phyloP scores from a whole-genome alignment of 2,329 filamentous ascomycete species.

The Phyllosticta paracitricarpa region DNA sequence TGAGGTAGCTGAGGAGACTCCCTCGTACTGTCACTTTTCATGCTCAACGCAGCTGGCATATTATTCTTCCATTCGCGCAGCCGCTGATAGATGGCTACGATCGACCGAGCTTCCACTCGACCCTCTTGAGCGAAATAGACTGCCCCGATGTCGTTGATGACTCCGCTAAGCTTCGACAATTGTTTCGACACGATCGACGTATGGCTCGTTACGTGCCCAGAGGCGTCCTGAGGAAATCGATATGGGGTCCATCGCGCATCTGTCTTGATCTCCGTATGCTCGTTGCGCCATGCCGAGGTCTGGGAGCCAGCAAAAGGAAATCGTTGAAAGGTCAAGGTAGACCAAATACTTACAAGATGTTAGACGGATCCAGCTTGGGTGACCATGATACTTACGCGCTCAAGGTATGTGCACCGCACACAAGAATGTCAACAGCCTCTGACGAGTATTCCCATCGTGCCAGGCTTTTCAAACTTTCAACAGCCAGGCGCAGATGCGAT shows the following conservation, averaged over 20 bases:
- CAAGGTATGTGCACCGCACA: constrained; percentile 14
- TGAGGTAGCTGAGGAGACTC: constrained; percentile 15
- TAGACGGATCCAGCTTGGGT: not conserved
- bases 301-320: not conserved
- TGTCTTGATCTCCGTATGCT: constrained; percentile 10
- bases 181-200: constrained; percentile 16
- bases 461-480: constrained; percentile 12
- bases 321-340: constrained; percentile 16
- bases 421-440: constrained; percentile 13
- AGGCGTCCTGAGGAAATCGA: constrained; percentile 14
- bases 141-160: constrained; percentile 16
- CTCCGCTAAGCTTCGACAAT: constrained; percentile 14
- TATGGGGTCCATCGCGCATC: constrained; percentile 18
- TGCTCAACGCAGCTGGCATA: constrained; percentile 13
- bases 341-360: constrained; percentile 11
- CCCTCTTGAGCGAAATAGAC: constrained; percentile 17
- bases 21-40: constrained; percentile 8
- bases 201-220: constrained; percentile 13
- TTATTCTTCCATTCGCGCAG: constrained; percentile 16
- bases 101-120: constrained; percentile 12
- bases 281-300: not conserved
- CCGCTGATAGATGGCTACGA: constrained; percentile 15
- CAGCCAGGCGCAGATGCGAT: constrained; percentile 17
- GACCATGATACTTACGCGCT: constrained; percentile 11
- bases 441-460: constrained; percentile 1